Conservation (phyloP, 73 alveolate species). For the Tetrahymena thermophila region DNA sequence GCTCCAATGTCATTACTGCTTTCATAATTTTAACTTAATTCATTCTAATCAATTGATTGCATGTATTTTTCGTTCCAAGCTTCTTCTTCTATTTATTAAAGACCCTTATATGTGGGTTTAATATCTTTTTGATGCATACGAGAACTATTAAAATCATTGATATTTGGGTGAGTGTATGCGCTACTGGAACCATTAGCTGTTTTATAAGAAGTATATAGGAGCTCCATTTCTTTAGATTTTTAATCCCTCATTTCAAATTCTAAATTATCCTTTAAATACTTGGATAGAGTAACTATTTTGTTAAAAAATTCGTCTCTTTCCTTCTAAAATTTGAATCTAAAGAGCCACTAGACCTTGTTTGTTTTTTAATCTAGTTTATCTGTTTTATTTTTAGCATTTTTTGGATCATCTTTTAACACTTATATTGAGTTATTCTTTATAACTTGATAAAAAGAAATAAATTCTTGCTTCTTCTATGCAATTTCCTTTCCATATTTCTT, state of each 20-base stretch:
- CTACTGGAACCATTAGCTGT: not conserved
- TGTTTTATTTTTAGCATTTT: not conserved
- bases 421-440: too few species aligned
- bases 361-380: not conserved
- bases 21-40: not conserved
- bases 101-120: not conserved
- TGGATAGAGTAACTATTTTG: not conserved
- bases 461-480: not conserved
- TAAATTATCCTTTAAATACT: not conserved
- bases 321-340: not conserved
- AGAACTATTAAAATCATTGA: not conserved
- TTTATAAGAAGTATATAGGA: not conserved
- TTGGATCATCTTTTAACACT: not conserved
- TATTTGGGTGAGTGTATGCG: not conserved
- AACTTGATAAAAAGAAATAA: too few species aligned
- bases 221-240: not conserved
- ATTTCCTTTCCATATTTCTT: not conserved
- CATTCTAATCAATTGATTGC: not conserved
- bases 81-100: not conserved
- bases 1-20: not conserved
- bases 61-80: not conserved
- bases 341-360: not conserved
- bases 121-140: not conserved
- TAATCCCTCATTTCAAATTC: not conserved
- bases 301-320: not conserved